phyloP scores from a whole-genome alignment of 306 rosid species.

The Vigna nakashimae region DNA sequence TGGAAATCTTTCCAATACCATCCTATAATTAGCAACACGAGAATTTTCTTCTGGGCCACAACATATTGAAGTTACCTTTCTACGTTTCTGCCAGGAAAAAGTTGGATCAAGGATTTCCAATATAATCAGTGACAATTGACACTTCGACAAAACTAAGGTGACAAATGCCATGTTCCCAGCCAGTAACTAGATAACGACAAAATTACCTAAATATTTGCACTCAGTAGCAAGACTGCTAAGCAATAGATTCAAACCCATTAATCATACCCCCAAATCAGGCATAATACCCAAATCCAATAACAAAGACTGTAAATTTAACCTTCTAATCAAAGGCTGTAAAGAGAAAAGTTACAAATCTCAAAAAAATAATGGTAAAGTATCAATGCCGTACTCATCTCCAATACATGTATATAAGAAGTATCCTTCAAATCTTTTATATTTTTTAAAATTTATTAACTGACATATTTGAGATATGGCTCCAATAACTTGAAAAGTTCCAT shows the following conservation, averaged over 20 bases:
- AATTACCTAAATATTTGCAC: slow-evolving; percentile 1
- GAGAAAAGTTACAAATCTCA: background rate
- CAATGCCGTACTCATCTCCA: background rate
- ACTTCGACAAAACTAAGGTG: slow-evolving; percentile 7
- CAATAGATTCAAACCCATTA: slow-evolving; percentile 21
- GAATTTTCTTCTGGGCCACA: slow-evolving; percentile 85
- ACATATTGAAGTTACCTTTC: slow-evolving; percentile 57
- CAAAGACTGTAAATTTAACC: background rate
- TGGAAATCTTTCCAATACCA: slow-evolving; percentile 68
- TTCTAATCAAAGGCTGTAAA: too few species aligned
- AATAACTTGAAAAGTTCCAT: background rate
- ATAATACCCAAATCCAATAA: slow-evolving; percentile 16
- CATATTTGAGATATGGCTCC: background rate
- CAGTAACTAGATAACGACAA: background rate
- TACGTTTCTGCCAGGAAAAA: slow-evolving; percentile 53
- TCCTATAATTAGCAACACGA: slow-evolving; percentile 70
- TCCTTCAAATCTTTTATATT: background rate
- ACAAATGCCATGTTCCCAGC: background rate
- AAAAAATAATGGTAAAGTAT: background rate
- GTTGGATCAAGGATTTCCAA: slow-evolving; percentile 36
- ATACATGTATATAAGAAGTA: background rate
- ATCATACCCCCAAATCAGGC: background rate
- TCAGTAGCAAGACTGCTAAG: slow-evolving; percentile 12
- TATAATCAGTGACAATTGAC: slow-evolving; percentile 12
- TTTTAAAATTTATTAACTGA: background rate